Conservation (phyloP, 148 eudicot species). For the Linanthus parryae region DNA sequence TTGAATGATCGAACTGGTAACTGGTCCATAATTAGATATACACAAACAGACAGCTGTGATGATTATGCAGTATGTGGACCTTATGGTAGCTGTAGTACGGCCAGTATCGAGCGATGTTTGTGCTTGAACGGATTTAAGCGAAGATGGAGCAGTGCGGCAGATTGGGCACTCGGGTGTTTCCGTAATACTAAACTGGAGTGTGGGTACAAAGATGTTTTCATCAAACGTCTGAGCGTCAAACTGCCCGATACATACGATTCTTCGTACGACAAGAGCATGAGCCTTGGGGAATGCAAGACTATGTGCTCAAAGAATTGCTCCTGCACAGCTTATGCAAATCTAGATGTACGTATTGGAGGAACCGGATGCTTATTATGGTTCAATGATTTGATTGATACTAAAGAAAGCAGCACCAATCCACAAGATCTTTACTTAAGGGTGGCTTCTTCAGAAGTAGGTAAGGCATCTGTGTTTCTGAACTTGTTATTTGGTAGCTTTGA, state of each 20-base stretch:
- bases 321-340: slow-evolving; percentile 23
- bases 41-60: slow-evolving; percentile 24
- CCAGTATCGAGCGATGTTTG: slow-evolving; percentile 11
- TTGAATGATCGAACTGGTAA: slow-evolving; percentile 7
- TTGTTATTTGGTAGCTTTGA: no score
- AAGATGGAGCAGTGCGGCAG: slow-evolving; percentile 15
- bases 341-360: slow-evolving; percentile 9
- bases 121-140: slow-evolving; percentile 26
- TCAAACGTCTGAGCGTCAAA: slow-evolving; percentile 11
- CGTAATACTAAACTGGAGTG: slow-evolving; percentile 20
- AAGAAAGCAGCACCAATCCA: slow-evolving; percentile 1
- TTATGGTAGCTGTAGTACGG: slow-evolving; percentile 21
- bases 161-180: slow-evolving; percentile 30
- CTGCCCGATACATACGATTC: slow-evolving; percentile 20
- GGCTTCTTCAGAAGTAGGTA: slow-evolving; percentile 30
- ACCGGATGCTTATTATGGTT: slow-evolving; percentile 31
- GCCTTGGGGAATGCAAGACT: slow-evolving; percentile 17
- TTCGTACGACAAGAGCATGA: slow-evolving; percentile 15
- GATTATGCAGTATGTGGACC: slow-evolving; percentile 20
- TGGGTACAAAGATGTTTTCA: slow-evolving; percentile 17
- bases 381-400: slow-evolving; percentile 17
- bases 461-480: no score
- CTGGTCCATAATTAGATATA: slow-evolving; percentile 17
- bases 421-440: slow-evolving; percentile 24
- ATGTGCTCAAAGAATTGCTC: slow-evolving; percentile 18